A percentile compares a stretch with the other conserved stretches of the same genome.
Conservation (phyloP, 2,329 filamentous ascomycete species). For the Colletotrichum sublineola region DNA sequence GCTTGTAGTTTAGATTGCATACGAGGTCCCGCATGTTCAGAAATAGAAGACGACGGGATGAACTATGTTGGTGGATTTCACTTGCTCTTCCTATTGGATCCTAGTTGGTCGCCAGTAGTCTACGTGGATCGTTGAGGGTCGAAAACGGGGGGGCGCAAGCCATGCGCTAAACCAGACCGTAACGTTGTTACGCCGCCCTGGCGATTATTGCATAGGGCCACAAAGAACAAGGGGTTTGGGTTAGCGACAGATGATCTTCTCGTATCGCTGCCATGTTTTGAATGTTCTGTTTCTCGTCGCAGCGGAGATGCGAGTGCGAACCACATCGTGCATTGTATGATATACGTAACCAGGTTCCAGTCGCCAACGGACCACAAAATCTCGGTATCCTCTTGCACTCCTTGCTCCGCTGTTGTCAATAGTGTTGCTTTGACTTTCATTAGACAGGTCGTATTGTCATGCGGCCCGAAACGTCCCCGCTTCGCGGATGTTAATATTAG, state of each 20-base stretch:
- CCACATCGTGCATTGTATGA: conserved; percentile 2
- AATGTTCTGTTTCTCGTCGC: conserved; percentile 11
- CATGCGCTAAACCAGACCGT: neutral
- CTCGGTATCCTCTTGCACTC: neutral
- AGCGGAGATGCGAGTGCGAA: conserved; percentile 8
- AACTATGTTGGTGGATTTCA: neutral
- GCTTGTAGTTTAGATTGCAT: neutral
- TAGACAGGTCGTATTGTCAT: neutral
- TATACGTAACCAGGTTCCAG: neutral
- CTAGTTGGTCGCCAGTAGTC: neutral
- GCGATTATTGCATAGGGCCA: neutral
- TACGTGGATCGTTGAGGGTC: neutral
- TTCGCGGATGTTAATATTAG: neutral
- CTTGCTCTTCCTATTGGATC: too few species aligned
- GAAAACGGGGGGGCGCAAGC: neutral
- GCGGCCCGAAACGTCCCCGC: neutral
- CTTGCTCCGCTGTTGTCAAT: neutral
- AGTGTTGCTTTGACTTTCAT: neutral
- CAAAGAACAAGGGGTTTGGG: neutral
- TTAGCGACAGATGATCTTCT: conserved; percentile 29
- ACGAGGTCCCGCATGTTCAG: neutral
- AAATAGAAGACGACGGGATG: conserved; percentile 2
- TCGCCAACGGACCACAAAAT: neutral
- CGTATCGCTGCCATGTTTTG: conserved; percentile 20
- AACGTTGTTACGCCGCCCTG: conserved; percentile 8